Conservation (phyloP, 1,139 yeast genomes). For the Hansenula sp. region DNA sequence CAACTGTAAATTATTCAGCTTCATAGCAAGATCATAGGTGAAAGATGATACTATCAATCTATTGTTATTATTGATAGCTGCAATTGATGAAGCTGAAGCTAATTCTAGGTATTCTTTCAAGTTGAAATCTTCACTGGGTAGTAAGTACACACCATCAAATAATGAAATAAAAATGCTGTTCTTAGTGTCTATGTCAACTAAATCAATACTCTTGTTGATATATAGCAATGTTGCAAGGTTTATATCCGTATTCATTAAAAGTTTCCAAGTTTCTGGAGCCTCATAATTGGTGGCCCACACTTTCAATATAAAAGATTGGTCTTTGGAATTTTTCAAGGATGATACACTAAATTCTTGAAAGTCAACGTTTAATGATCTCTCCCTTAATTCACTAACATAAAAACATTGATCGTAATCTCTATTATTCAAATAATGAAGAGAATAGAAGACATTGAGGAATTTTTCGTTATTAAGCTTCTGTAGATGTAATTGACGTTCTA, state of each 20-base stretch:
- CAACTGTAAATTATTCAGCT: conserved; percentile 38
- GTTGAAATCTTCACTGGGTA: conserved; percentile 12
- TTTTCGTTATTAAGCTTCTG: conserved; percentile 26
- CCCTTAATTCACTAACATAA: conserved; percentile 36
- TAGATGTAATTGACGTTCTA: conserved; percentile 26
- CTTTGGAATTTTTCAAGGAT: conserved; percentile 5
- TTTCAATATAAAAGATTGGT: conserved; percentile 15
- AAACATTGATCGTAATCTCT: conserved; percentile 26
- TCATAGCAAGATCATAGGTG: conserved; percentile 42
- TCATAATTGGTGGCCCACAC: conserved; percentile 23
- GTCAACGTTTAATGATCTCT: conserved; percentile 30
- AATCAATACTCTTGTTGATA: conserved; percentile 25
- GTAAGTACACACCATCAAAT: conserved; percentile 35
- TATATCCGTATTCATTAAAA: conserved; percentile 22
- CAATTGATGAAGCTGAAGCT: not conserved
- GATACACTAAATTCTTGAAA: conserved; percentile 29
- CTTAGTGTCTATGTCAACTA: conserved; percentile 17
- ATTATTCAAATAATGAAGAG: conserved; percentile 27
- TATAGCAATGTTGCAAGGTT: conserved; percentile 27
- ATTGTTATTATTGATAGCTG: not conserved
- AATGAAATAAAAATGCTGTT: conserved; percentile 33
- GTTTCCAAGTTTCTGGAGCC: conserved; percentile 21
- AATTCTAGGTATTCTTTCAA: conserved; percentile 8
- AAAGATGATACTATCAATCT: conserved; percentile 9
- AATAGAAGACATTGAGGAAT: conserved; percentile 33